These are phyloP conservation scores for Strobilomyces dryophilus DNA, from an alignment of 768 basidiomycete species.

Conservation along the genomic window DNA sequence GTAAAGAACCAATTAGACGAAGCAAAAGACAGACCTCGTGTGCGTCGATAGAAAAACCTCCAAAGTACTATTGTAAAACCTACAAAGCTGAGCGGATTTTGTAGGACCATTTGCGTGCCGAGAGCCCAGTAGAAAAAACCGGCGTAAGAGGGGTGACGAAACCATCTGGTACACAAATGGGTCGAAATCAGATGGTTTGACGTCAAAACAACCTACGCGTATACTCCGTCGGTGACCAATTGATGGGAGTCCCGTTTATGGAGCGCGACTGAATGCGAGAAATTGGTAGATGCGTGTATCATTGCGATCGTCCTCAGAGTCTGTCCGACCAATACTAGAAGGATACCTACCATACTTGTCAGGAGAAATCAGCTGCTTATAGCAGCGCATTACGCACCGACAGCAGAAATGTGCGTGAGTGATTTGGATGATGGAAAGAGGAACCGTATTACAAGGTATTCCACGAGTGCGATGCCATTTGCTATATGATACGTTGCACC, in stretches of 20 bases:
- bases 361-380: neutral
- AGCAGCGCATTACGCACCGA: constrained; percentile 43
- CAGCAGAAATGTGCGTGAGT: constrained; percentile 49
- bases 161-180: constrained; percentile 31
- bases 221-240: constrained; percentile 87
- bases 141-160: constrained; percentile 93
- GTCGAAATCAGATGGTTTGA: neutral
- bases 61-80: constrained; percentile 68
- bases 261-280: constrained; percentile 84
- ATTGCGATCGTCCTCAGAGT: constrained; percentile 83
- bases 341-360: constrained; percentile 47
- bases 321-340: constrained; percentile 68
- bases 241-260: constrained; percentile 68
- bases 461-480: constrained; percentile 69
- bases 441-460: constrained; percentile 73
- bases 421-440: constrained; percentile 63
- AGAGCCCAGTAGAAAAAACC: constrained; percentile 99
- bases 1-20: neutral
- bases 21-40: constrained; percentile 54
- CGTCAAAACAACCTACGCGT: constrained; percentile 54
- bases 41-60: constrained; percentile 83
- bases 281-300: constrained; percentile 92
- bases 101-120: constrained; percentile 87
- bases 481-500: constrained; percentile 82
- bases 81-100: constrained; percentile 74